phyloP scores from a whole-genome alignment of 495 filamentous ascomycete species.

The Rhypophila decipiens region DNA sequence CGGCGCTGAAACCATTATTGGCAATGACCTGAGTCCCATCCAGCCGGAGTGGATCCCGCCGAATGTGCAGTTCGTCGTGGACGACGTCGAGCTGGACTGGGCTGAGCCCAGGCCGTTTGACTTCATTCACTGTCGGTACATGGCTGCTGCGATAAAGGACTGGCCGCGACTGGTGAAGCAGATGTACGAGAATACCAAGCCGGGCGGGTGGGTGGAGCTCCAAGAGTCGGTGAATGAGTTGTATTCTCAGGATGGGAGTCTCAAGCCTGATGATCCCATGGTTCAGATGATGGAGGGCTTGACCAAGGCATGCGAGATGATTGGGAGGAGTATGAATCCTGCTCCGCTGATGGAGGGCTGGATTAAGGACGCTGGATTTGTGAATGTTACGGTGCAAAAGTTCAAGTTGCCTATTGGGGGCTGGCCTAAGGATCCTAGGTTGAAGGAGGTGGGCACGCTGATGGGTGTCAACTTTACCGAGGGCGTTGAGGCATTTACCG shows the following conservation, averaged over 20 bases:
- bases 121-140: slow-evolving; percentile 47
- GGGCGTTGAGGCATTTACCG: slow-evolving; percentile 24
- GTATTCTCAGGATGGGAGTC: slow-evolving; percentile 32
- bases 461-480: slow-evolving; percentile 29
- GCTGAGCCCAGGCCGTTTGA: slow-evolving; percentile 43
- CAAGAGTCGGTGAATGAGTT: slow-evolving; percentile 37
- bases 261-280: slow-evolving; percentile 27
- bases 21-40: slow-evolving; percentile 47
- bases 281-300: slow-evolving; percentile 30
- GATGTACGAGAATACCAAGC: slow-evolving; percentile 38
- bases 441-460: slow-evolving; percentile 43
- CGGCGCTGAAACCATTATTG: slow-evolving; percentile 25
- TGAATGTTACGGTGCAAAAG: slow-evolving; percentile 25
- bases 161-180: slow-evolving; percentile 39
- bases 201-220: slow-evolving; percentile 46
- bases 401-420: slow-evolving; percentile 33
- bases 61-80: slow-evolving; percentile 48
- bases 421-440: slow-evolving; percentile 39
- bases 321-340: slow-evolving; percentile 19
- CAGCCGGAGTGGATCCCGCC: slow-evolving; percentile 50
- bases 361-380: slow-evolving; percentile 30
- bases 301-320: slow-evolving; percentile 22
- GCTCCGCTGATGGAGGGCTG: slow-evolving; percentile 17
- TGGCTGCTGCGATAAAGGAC: slow-evolving; percentile 45
- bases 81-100: slow-evolving; percentile 52